phyloP scores from a whole-genome alignment of 495 filamentous ascomycete species.

The Amniculicola lignicola region DNA sequence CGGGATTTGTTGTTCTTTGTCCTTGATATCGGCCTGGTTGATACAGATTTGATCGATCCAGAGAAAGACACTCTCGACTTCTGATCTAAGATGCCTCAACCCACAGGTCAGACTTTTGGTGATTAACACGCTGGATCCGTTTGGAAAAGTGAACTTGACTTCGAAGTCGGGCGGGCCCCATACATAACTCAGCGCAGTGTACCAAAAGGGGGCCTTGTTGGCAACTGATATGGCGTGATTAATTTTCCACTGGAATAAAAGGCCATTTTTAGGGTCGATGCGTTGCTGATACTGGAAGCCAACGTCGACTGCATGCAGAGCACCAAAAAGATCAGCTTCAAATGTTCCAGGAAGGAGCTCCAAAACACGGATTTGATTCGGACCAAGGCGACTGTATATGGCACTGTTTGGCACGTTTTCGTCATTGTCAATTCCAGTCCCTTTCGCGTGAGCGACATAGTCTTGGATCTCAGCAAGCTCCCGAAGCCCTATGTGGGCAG shows the following conservation, averaged over 20 bases:
- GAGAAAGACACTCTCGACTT: background rate
- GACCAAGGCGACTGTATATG: no score
- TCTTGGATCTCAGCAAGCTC: no score
- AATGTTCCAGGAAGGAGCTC: background rate
- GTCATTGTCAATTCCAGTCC: no score
- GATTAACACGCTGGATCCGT: background rate
- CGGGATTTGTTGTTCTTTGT: slow-evolving; percentile 8
- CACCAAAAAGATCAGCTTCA: background rate
- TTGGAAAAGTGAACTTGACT: background rate
- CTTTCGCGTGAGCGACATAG: no score
- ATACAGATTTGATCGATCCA: slow-evolving; percentile 7
- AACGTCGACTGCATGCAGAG: background rate
- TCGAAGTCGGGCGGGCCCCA: background rate
- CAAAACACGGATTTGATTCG: background rate
- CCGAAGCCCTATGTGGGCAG: no score
- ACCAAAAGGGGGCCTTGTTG: background rate
- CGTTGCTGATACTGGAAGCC: background rate
- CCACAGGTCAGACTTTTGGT: background rate
- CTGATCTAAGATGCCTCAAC: background rate
- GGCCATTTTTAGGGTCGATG: no score
- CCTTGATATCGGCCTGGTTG: background rate
- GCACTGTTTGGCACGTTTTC: no score
- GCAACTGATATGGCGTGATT: background rate
- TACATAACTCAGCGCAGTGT: background rate
- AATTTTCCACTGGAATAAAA: no score